phyloP scores from a whole-genome alignment of 139 green algal genomes.

The Coccomyxa sp. region DNA sequence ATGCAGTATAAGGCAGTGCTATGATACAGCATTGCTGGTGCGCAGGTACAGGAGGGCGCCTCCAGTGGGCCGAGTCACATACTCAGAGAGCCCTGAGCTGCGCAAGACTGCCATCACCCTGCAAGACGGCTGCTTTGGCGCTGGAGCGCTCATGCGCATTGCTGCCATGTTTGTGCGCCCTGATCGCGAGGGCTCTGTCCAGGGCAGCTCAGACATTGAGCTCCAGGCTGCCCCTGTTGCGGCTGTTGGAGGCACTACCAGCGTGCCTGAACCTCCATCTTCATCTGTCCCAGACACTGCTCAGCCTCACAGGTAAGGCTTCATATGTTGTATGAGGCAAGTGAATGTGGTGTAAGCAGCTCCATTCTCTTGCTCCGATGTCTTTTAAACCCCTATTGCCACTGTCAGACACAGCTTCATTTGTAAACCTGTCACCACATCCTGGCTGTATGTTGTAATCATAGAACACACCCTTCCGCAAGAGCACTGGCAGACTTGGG shows the following conservation, averaged over 20 bases:
- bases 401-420: no score
- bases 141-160: slow-evolving; percentile 37
- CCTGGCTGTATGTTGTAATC: no score
- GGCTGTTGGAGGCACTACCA: background rate
- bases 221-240: background rate
- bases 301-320: background rate
- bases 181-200: background rate
- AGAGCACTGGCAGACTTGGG: no score
- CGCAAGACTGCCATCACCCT: slow-evolving; percentile 23
- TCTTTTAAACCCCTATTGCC: no score
- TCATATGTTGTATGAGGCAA: background rate
- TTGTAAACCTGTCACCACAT: no score
- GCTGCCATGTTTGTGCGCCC: slow-evolving; percentile 19
- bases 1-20: background rate
- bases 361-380: no score
- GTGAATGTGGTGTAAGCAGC: no score
- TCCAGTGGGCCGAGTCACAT: slow-evolving; percentile 5
- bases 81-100: background rate
- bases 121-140: slow-evolving; percentile 35
- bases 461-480: no score
- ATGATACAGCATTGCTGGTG: background rate
- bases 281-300: background rate
- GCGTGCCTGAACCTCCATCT: background rate
- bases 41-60: background rate
- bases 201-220: no score